Conservation (phyloP, 352 stramenopile species). For the Pythium guiyangense region DNA sequence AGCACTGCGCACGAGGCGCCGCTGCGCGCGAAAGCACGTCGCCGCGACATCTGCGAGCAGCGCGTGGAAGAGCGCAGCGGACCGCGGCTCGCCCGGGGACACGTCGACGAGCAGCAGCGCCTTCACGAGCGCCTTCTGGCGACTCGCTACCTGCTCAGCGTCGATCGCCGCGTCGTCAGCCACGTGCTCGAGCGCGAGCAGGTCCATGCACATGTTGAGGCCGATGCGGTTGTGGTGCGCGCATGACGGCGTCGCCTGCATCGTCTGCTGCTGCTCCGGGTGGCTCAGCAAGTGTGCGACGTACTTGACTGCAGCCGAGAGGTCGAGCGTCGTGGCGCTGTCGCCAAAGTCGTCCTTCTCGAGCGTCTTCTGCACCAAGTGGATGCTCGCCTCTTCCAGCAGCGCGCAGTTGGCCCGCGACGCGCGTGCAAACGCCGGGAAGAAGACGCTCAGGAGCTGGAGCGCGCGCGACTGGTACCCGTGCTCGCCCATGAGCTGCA, state of each 20-base stretch:
- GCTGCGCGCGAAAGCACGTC: conserved; percentile 37
- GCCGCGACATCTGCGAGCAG: conserved; percentile 42
- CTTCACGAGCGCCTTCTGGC: conserved; percentile 55
- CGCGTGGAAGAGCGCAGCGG: conserved; percentile 43
- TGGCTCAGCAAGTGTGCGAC: conserved; percentile 57
- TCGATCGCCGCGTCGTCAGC: conserved; percentile 13
- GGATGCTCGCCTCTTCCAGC: conserved; percentile 58
- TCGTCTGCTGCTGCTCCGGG: conserved; percentile 22
- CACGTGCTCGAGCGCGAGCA: conserved; percentile 62
- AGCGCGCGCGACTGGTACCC: conserved; percentile 60
- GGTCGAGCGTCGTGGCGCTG: conserved; percentile 31
- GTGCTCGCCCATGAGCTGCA: conserved; percentile 48
- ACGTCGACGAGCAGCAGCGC: conserved; percentile 47
- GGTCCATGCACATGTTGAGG: conserved; percentile 65
- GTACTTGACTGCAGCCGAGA: conserved; percentile 51
- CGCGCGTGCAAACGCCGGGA: conserved; percentile 58
- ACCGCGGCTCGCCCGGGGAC: conserved; percentile 41
- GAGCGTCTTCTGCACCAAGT: conserved; percentile 59
- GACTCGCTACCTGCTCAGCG: conserved; percentile 18
- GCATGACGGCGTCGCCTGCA: conserved; percentile 20
- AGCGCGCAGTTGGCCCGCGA: conserved; percentile 50
- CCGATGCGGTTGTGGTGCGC: conserved; percentile 72
- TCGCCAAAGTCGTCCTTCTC: conserved; percentile 42
- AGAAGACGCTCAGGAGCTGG: conserved; percentile 75
- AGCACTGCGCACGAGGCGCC: conserved; percentile 34